Base-by-base conservation (phyloP, 2,329 filamentous ascomycete genomes). In the Sporothrix pseudoabietina region DNA sequence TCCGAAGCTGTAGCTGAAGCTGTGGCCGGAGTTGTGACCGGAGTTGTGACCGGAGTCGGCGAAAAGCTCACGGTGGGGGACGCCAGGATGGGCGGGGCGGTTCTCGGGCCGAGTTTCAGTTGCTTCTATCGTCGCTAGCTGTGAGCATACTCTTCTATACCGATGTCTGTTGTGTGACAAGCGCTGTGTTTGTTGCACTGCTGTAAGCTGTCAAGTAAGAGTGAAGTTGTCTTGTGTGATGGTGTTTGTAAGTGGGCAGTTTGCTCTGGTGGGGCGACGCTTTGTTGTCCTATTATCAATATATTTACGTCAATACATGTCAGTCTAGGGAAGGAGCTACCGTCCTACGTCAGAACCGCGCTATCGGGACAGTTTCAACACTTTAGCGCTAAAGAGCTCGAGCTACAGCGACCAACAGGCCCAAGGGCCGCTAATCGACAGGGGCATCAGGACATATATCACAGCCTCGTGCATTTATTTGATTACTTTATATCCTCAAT, bases 241-340 rank as follows among this genome's bases (percentile, higher is more conserved):
- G 44, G 35, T 68, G 44, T 52, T 68, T 68, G 65, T 52, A 68
- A 68, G 65, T 68, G 65, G 44, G 65, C 65, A 52, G 44, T 32
- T 68, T 30, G 30, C 35, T 66, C 10, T 68, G 44, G 65, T 68
- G 65, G 65, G 65, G 65, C 44, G 47, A n/a, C 9, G 8, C 32
- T 44, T 63, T 5, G 35, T 19, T 9, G 35, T 41, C 4, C 26
- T 26, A 35, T 26, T 10, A 44, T 9, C 4, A 26, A 54, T 22
- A 8, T 26, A 26, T 26, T 26, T 26, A 26, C 26, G n/a, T 55
- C 52, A 55, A 6, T 7, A 9, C 19, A 22, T 22, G 19, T 22
- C 52, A 41, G 22, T 41, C 4, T 22, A 22, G 35, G 35, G 30
- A n/a, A 63, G 35, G 35, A 44, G 59, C 59, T 12, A 19, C 19